Percentiles rank a stretch among this genome's conserved stretches.
phyloP scores from a whole-genome alignment of 306 rosid genomes.

The Erythrophleum fordii region DNA sequence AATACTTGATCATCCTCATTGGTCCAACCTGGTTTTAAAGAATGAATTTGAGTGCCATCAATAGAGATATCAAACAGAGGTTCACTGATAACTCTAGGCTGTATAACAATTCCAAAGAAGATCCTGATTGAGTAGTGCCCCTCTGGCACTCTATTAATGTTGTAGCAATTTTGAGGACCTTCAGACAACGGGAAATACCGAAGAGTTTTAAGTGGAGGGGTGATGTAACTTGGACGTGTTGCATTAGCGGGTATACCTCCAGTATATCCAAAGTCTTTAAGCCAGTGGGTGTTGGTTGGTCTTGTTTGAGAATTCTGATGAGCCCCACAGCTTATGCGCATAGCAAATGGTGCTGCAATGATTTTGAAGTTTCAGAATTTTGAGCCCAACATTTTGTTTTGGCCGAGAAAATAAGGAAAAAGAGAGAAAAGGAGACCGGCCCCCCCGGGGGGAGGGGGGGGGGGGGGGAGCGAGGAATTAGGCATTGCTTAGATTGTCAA shows the following conservation, averaged over 20 bases:
- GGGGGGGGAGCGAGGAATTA: neutral
- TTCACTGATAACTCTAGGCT: conserved; percentile 58
- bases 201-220: conserved; percentile 79
- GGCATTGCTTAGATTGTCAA: conserved; percentile 7
- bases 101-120: conserved; percentile 72
- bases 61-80: conserved; percentile 88
- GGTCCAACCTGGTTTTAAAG: conserved; percentile 94
- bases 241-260: conserved; percentile 92
- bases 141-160: conserved; percentile 66
- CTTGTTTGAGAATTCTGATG: conserved; percentile 65
- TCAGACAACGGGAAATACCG: conserved; percentile 82
- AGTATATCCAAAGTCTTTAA: conserved; percentile 88
- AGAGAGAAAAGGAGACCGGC: too few species aligned
- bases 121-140: conserved; percentile 87
- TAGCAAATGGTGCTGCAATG: conserved; percentile 73
- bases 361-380: conserved; percentile 24
- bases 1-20: conserved; percentile 71
- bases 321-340: conserved; percentile 96
- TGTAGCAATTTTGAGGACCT: conserved; percentile 94
- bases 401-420: too few species aligned
- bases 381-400: conserved; percentile 10
- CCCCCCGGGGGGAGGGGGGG: too few species aligned
- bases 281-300: conserved; percentile 82
- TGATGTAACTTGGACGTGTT: conserved; percentile 58
- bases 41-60: conserved; percentile 80